Evolutionary conservation across 768 basidiomycete genomes (phyloP).

Genomic region (Boletus barrowsii): DNA sequence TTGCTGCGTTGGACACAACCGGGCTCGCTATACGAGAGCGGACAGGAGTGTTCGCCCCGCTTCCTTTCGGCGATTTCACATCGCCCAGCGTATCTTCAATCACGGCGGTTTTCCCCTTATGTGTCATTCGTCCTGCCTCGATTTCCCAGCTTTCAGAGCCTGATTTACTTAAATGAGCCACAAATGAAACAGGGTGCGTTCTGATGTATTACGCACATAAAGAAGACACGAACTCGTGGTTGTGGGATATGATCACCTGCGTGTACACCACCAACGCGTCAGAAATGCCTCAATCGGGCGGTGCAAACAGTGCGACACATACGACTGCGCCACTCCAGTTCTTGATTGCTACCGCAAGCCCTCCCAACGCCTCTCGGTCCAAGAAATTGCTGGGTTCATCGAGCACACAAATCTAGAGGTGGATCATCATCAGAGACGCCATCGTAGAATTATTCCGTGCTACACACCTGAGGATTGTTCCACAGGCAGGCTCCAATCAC

Average conservation of each 20-base stretch:
- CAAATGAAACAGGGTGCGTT: conserved; percentile 10
- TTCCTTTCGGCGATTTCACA: conserved; percentile 64
- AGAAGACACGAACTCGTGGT: conserved; percentile 81
- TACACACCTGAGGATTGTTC: conserved; percentile 85
- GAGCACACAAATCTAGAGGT: conserved; percentile 53
- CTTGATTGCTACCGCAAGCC: conserved; percentile 89
- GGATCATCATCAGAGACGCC: conserved; percentile 3
- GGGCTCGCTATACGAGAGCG: conserved; percentile 72
- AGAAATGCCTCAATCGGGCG: conserved; percentile 11
- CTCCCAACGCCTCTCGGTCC: conserved; percentile 93
- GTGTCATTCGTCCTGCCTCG: conserved; percentile 78
- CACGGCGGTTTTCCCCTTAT: conserved; percentile 83
- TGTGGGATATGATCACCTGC: conserved; percentile 95
- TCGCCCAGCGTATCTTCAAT: conserved; percentile 83
- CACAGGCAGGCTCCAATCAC: conserved; percentile 93
- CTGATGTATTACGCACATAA: conserved; percentile 54
- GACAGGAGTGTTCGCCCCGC: conserved; percentile 66
- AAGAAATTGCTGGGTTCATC: conserved; percentile 97
- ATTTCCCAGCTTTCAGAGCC: conserved; percentile 96
- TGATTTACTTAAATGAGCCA: conserved; percentile 29
- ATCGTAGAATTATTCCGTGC: neutral
- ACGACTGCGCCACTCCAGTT: conserved; percentile 94
- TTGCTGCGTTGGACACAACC: conserved; percentile 63
- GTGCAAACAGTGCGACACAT: conserved; percentile 20
- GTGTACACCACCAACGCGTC: conserved; percentile 15